Evolutionary conservation across 345 rosid genomes (phyloP).

Genomic region (Boechera divaricarpa): DNA sequence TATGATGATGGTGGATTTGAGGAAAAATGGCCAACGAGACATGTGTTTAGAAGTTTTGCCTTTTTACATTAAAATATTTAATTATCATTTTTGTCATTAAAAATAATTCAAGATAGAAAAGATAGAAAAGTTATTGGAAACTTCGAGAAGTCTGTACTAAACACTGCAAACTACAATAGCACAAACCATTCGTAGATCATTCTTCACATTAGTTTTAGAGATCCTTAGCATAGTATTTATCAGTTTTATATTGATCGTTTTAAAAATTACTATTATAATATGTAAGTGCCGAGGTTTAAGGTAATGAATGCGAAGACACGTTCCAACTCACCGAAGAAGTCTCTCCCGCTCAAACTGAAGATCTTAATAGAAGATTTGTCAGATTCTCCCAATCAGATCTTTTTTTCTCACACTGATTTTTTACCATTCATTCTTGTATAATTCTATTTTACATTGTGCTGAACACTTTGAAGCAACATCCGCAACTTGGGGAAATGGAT

Average conservation of each 20-base stretch:
- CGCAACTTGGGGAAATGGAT: slow-evolving; percentile 8
- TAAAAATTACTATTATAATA: too few species aligned
- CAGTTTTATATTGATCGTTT: not conserved
- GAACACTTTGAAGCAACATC: slow-evolving; percentile 1
- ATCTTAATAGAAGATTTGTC: not conserved
- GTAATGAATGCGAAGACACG: not conserved
- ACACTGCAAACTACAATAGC: not conserved
- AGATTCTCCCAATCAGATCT: not conserved
- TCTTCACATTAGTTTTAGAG: not conserved
- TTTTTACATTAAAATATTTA: not conserved
- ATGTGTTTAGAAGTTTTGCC: slow-evolving; percentile 10
- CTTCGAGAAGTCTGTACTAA: not conserved
- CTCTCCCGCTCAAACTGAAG: not conserved
- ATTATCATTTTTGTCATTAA: not conserved
- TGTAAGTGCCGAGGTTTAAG: not conserved
- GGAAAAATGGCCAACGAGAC: not conserved
- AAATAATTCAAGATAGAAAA: not conserved
- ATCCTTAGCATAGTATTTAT: not conserved
- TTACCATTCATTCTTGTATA: not conserved
- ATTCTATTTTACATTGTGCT: not conserved
- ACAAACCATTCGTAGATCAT: not conserved
- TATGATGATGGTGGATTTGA: slow-evolving; percentile 3
- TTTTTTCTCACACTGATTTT: not conserved
- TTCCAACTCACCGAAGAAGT: not conserved
- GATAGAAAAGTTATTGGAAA: not conserved